Percentiles rank a stretch among this genome's conserved stretches.
phyloP scores from a whole-genome alignment of 768 basidiomycete genomes.

The Hypholoma fasciculare region DNA sequence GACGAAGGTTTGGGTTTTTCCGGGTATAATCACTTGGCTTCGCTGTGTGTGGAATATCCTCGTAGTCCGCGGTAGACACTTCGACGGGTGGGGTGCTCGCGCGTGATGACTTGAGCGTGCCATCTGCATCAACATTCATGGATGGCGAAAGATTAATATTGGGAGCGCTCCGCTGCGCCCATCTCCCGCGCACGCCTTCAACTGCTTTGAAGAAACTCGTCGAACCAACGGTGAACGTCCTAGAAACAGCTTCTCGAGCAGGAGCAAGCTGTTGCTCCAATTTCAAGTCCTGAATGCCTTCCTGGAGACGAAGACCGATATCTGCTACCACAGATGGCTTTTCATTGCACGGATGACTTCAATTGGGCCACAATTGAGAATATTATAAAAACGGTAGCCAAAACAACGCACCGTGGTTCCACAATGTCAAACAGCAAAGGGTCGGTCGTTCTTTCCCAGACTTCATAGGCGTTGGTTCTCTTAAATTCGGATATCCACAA shows the following conservation, averaged over 20 bases:
- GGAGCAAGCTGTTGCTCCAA: slow-evolving; percentile 93
- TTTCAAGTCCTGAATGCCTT: slow-evolving; percentile 93
- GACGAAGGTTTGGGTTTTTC: slow-evolving; percentile 17
- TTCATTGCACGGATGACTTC: slow-evolving; percentile 91
- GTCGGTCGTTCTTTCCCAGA: slow-evolving; percentile 92
- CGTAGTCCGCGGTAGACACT: slow-evolving; percentile 36
- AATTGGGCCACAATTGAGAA: neutral
- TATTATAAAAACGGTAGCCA: neutral
- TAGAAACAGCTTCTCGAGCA: slow-evolving; percentile 83
- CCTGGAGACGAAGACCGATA: slow-evolving; percentile 86
- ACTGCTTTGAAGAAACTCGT: slow-evolving; percentile 87
- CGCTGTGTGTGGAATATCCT: slow-evolving; percentile 25
- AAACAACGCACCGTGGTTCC: slow-evolving; percentile 72
- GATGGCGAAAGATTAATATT: slow-evolving; percentile 18
- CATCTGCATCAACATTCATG: neutral
- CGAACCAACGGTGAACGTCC: slow-evolving; percentile 73
- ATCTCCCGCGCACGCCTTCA: slow-evolving; percentile 81
- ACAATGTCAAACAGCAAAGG: slow-evolving; percentile 93
- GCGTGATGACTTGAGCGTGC: slow-evolving; percentile 24
- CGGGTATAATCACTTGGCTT: slow-evolving; percentile 17
- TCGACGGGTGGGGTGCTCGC: slow-evolving; percentile 39
- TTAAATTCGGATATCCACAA: slow-evolving; percentile 89
- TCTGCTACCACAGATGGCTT: slow-evolving; percentile 89
- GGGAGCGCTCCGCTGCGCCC: slow-evolving; percentile 39
- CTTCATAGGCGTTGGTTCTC: slow-evolving; percentile 81